Base-by-base conservation (phyloP, 495 filamentous ascomycete species). In the Podospora sp. region DNA sequence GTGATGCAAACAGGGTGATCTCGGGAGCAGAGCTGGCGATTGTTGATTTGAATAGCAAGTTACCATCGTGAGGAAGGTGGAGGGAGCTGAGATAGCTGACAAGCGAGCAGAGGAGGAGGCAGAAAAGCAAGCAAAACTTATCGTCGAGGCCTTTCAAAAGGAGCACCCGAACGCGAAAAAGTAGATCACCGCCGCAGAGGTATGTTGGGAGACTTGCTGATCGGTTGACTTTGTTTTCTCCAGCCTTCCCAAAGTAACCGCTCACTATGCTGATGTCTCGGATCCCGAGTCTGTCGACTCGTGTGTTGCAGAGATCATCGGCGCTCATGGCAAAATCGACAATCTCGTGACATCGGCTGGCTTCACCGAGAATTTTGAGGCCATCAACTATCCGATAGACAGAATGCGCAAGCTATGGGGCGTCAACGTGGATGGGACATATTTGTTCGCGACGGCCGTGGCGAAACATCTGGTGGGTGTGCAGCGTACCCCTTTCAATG, bases 351-450 rank as follows among this genome's bases (percentile, higher is more conserved):
- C 94, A 26, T 96, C 94, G 8, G 95, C 95, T 29, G 95, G 95
- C 7, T 96, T 98, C 82, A 93, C 91, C 8, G 95, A 99, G 81
- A 97, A 97, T 80, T 96, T 93, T 73, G 89, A 93, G 69, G 94
- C 94, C 35, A 90, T 92, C 73, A 84, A 85, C 66, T 99, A 97
- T 78, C 93, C 93, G 0, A 85, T 91, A 63, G 93, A 97, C 70
- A 87, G 93, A 64, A 87, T 97, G 78, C 87, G 92, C 79, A 96
- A 95, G 82, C 86, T 97, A 18, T 96, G 92, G 92, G 88, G 88
- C 14, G 94, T 98, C 72, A 97, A 97, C 69, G 93, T 97, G 0
- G 90, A 99, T 69, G 95, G 95, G 16, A 97, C 94, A 21, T 97
- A 96, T 70, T 80, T 96, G 22, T 96, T 93, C 75, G 92, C 94